Conservation (phyloP, 371 early-diverging fungal genomes). For the Syncephalastrum racemosum region DNA sequence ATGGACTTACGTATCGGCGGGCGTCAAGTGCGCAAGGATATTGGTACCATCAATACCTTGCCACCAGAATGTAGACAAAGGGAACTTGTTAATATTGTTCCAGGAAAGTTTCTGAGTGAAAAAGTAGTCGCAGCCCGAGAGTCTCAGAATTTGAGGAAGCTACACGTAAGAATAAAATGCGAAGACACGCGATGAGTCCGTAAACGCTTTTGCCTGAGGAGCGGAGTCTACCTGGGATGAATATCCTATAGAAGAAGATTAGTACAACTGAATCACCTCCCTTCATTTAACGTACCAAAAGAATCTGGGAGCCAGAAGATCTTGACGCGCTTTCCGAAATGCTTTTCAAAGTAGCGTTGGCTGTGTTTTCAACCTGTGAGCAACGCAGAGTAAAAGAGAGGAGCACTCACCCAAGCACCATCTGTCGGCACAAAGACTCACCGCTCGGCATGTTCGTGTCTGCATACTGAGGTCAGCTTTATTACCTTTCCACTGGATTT, state of each 20-base stretch:
- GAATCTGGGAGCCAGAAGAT: slow-evolving; percentile 97
- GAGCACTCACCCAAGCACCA: slow-evolving; percentile 70
- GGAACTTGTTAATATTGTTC: slow-evolving; percentile 98
- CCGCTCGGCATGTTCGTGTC: slow-evolving; percentile 97
- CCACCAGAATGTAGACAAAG: slow-evolving; percentile 92
- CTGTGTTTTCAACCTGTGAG: slow-evolving; percentile 21
- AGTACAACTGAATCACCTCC: slow-evolving; percentile 15
- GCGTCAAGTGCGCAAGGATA: slow-evolving; percentile 83
- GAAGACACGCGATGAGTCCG: neutral
- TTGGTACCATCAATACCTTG: slow-evolving; percentile 71
- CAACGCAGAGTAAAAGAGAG: neutral
- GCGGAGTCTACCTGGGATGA: slow-evolving; percentile 35
- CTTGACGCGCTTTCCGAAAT: slow-evolving; percentile 78
- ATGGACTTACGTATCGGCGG: slow-evolving; percentile 70
- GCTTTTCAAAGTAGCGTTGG: slow-evolving; percentile 82
- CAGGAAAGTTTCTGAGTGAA: slow-evolving; percentile 98
- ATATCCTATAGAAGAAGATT: slow-evolving; percentile 43
- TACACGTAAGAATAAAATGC: slow-evolving; percentile 3
- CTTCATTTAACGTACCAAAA: slow-evolving; percentile 56
- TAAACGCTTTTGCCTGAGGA: neutral
- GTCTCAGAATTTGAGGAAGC: slow-evolving; percentile 90
- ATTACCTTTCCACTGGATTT: neutral
- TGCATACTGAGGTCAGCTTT: slow-evolving; percentile 21
- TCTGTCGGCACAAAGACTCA: slow-evolving; percentile 91
- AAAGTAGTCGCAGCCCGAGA: slow-evolving; percentile 87